phyloP scores from a whole-genome alignment of 306 rosid species.

The Trifolium subterraneum region DNA sequence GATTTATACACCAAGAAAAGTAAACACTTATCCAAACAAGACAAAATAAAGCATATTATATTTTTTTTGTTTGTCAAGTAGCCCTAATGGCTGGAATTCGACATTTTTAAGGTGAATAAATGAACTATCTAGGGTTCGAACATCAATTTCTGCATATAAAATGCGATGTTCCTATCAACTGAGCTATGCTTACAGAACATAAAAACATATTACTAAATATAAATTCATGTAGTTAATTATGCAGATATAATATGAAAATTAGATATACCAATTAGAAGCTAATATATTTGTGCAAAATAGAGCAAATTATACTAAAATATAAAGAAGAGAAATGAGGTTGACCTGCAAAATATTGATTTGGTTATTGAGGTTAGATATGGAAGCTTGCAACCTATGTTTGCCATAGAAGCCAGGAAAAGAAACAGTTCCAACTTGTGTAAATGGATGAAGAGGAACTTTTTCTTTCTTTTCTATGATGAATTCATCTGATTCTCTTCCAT shows the following conservation, averaged over 20 bases:
- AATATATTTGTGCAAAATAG: neutral
- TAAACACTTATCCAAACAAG: neutral
- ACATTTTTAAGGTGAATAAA: too few species aligned
- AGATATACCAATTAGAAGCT: neutral
- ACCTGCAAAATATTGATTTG: conserved; percentile 75
- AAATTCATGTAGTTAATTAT: neutral
- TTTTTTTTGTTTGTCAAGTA: too few species aligned
- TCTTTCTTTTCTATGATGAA: conserved; percentile 16
- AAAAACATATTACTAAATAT: too few species aligned
- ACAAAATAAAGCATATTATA: neutral
- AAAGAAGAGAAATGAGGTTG: conserved; percentile 27
- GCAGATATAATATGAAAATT: neutral
- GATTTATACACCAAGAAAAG: neutral
- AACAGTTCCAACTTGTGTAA: conserved; percentile 29
- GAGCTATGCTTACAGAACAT: too few species aligned
- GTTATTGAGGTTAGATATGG: conserved; percentile 66
- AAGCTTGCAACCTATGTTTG: conserved; percentile 78
- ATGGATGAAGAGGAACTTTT: conserved; percentile 26
- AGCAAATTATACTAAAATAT: neutral
- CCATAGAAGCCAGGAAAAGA: conserved; percentile 61
- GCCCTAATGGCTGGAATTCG: too few species aligned
- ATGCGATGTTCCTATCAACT: too few species aligned
- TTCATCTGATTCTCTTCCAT: conserved; percentile 39
- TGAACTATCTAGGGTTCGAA: too few species aligned
- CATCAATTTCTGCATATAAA: too few species aligned